phyloP scores from a whole-genome alignment of 2,329 filamentous ascomycete genomes.

The Aureobasidium lini region DNA sequence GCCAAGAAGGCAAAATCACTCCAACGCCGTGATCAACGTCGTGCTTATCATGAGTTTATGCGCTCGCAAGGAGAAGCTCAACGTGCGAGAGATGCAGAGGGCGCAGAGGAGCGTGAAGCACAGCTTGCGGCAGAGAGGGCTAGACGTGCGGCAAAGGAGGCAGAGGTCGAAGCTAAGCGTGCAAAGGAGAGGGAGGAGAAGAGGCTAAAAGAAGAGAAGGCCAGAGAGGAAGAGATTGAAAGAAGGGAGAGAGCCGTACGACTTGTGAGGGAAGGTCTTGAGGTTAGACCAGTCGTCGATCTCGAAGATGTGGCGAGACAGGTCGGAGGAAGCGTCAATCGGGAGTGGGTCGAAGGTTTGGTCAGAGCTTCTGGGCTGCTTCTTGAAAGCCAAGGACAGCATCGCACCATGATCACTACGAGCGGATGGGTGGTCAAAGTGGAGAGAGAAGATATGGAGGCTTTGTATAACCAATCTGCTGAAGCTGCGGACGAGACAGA shows the following conservation, averaged over 20 bases:
- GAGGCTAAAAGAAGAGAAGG: conserved; percentile 32
- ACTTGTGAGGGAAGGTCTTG: conserved; percentile 26
- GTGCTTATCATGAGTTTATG: conserved; percentile 44
- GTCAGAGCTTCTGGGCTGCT: conserved; percentile 34
- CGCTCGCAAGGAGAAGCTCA: conserved; percentile 41
- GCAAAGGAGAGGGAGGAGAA: conserved; percentile 32
- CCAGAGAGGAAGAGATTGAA: conserved; percentile 32
- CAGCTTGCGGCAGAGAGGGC: conserved; percentile 33
- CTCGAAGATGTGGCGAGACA: conserved; percentile 34
- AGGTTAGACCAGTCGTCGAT: conserved; percentile 26
- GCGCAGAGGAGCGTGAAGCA: conserved; percentile 39
- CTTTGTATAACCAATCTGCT: conserved; percentile 30
- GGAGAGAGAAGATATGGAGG: conserved; percentile 31
- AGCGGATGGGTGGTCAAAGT: conserved; percentile 38
- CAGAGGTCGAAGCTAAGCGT: conserved; percentile 35
- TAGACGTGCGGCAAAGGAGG: conserved; percentile 35
- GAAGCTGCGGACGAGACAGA: background rate
- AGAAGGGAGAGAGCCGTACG: conserved; percentile 26
- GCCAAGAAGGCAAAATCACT: conserved; percentile 45
- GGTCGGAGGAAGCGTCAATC: conserved; percentile 34
- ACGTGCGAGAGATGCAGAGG: conserved; percentile 34
- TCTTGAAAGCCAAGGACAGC: conserved; percentile 20
- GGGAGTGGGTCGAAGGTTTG: conserved; percentile 37
- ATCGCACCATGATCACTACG: conserved; percentile 35
- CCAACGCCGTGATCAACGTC: conserved; percentile 35